Base-by-base conservation (phyloP, 148 eudicot species). In the Fagopyrum tataricum region DNA sequence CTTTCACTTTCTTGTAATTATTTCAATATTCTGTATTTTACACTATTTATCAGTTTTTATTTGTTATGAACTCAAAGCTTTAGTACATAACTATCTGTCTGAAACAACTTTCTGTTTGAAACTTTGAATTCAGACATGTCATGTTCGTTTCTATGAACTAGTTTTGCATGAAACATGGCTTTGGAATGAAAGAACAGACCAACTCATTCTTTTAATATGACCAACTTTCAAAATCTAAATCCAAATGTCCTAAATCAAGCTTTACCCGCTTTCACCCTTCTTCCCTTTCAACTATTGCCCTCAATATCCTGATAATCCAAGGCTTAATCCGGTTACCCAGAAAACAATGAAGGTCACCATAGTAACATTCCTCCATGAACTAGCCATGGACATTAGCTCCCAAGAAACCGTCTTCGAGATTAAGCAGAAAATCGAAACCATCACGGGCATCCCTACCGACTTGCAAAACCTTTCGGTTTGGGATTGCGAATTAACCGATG, bases 401-500 rank as follows among this genome's bases (percentile, higher is more conserved):
- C 85, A 83, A 68, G 97, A 94, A 81, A 56, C 91, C 10, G 79
- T 94, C 13, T 80, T 84, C 3, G 81, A 88, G 61, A 91, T 91
- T 59, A 94, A 94, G 81, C 85, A 81, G 18, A 89, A 79, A 74
- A 79, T 91, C 1, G 74, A 84, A 62, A 76, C 84, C 21, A 74
- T 79, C 26, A 75, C 85, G 41, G 85, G 85, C 11, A 76, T 89
- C 49, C 90, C 97, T 4, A 46, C 77, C 39, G 67, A 75, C 58
- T 82, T 87, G 67, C 97, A 89, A 77, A 84, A 82, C 44, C 96
- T 94, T 14, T 79, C 80, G 0, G 80, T 94, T 4, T 70, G 80
- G 6, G 98, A 90, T 23, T 83, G 85, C 79, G 98, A 91, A 49
- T 64, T 94, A 12, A 73, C 88, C 20, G 93, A 94, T 76, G 97